A percentile compares a stretch with the other conserved stretches of the same genome.
Conservation (phyloP, 2,329 filamentous ascomycete species). For the Lecanosticta acicola region DNA sequence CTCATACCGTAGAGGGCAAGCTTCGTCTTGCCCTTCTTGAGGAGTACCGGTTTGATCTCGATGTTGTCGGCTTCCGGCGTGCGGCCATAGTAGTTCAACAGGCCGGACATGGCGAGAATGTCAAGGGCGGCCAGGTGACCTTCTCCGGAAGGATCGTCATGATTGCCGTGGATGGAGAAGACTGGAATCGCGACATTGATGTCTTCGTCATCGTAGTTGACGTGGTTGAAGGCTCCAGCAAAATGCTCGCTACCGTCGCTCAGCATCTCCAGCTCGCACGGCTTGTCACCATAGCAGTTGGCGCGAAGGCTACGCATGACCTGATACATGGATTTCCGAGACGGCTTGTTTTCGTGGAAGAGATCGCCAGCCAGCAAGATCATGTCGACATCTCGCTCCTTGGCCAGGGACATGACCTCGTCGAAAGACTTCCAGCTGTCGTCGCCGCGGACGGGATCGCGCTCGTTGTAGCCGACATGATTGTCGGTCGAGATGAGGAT, state of each 20-base stretch:
- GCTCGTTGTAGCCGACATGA: slow-evolving; percentile 94
- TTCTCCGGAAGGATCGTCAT: slow-evolving; percentile 96
- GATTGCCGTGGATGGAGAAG: slow-evolving; percentile 97
- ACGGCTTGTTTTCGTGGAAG: slow-evolving; percentile 98
- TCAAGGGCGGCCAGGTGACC: slow-evolving; percentile 88
- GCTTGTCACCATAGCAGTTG: slow-evolving; percentile 92
- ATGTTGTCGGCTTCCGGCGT: slow-evolving; percentile 92
- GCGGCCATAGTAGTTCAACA: slow-evolving; percentile 94
- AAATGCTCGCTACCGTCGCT: slow-evolving; percentile 91
- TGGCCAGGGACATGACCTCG: slow-evolving; percentile 86
- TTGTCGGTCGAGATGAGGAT: slow-evolving; percentile 94
- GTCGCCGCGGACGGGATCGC: slow-evolving; percentile 87
- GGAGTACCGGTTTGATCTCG: slow-evolving; percentile 78
- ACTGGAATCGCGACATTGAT: slow-evolving; percentile 97
- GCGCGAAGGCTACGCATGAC: slow-evolving; percentile 91
- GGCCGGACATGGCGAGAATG: slow-evolving; percentile 79
- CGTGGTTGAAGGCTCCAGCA: slow-evolving; percentile 70
- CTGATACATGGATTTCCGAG: slow-evolving; percentile 90
- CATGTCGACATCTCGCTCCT: slow-evolving; percentile 91
- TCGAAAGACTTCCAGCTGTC: slow-evolving; percentile 97
- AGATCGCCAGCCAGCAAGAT: slow-evolving; percentile 89
- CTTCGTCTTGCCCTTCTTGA: slow-evolving; percentile 92
- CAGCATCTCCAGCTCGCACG: slow-evolving; percentile 89
- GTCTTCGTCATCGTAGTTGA: slow-evolving; percentile 96
- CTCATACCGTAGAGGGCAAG: slow-evolving; percentile 89